Percentiles rank a stretch among this genome's conserved stretches.
Evolutionary conservation across 2,329 filamentous ascomycete genomes (phyloP).

Genomic region (Claviceps sp.): DNA sequence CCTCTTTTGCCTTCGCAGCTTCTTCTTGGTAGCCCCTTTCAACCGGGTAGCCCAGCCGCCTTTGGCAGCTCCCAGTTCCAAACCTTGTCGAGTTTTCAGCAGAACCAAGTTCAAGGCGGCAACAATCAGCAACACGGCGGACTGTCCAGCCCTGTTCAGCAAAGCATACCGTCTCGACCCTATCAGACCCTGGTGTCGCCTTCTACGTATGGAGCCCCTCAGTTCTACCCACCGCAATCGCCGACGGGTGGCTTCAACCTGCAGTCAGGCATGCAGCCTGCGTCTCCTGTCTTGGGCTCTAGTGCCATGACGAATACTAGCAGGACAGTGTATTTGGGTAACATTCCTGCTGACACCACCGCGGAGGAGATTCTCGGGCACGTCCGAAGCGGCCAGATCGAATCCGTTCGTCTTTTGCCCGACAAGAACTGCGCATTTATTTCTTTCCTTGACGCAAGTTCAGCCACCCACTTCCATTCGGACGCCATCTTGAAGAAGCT

Average conservation of each 20-base stretch:
- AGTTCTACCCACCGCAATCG: constrained; percentile 81
- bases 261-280: constrained; percentile 45
- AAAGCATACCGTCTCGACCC: constrained; percentile 64
- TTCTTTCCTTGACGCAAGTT: constrained; percentile 94
- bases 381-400: constrained; percentile 93
- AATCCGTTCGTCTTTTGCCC: constrained; percentile 90
- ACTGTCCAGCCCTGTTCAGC: constrained; percentile 61
- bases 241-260: constrained; percentile 62
- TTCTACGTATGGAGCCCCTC: constrained; percentile 66
- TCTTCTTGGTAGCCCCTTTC: constrained; percentile 89
- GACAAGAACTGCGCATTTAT: constrained; percentile 99
- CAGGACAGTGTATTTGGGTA: constrained; percentile 92
- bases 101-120: constrained; percentile 31
- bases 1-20: constrained; percentile 89
- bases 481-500: constrained; percentile 99
- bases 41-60: constrained; percentile 80
- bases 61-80: constrained; percentile 90
- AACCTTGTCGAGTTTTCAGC: constrained; percentile 64
- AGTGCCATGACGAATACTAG: constrained; percentile 80
- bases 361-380: constrained; percentile 95
- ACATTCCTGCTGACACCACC: constrained; percentile 94
- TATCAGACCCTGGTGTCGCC: constrained; percentile 82
- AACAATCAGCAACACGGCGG: constrained; percentile 42
- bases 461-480: constrained; percentile 96
- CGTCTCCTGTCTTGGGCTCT: constrained; percentile 64